Evolutionary conservation across 169 alveolate species (phyloP), one percentile per base, ranked within the genome.

Genomic region (Theileria annulata): DNA sequence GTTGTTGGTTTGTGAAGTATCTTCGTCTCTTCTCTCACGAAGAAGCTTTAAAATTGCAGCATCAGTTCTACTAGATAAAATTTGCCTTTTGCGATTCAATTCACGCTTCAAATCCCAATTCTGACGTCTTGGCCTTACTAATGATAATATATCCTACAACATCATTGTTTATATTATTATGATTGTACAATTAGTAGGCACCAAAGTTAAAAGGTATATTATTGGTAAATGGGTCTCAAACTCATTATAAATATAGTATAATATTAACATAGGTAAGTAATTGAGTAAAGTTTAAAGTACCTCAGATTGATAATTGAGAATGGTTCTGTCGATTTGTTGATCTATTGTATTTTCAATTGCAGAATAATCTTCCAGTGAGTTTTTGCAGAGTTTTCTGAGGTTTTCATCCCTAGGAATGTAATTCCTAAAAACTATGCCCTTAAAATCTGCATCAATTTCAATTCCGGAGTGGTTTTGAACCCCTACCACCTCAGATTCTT

Each of bases 31-130:
- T 3, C 47, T 3, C 74, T 77, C 71, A 37, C 88, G 81, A 19
- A 93, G 81, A 62, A 93, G 77, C 77, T 90, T 88, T 63, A 92
- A 70, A 3, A 93, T 87, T 23, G 96, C 92, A 51, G 62, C 63
- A 76, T 93, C 96, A 8, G 96, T 93, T 47, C 82, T 73, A 58
- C 77, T 67, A 19, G 96, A 80, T 15, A 93, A 69, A 21, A 85
- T 35, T 69, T 88, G 68, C 54, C 90, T 69, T 60, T 90, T 79
- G 68, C 91, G 88, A 58, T 83, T 82, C 48, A 93, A 78, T 72
- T 93, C 93, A 74, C 96, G 78, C 80, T 92, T 92, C 74, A 93
- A 75, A 70, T 93, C 96, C 83, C 82, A 84, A 60, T 84, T 84
- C 56, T 84, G 87, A 37, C 80, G 80, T 31, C 87, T 59, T 0